These are phyloP conservation scores for Coemansia furcata DNA, from an alignment of 192 early-diverging fungal genomes.

Conservation along the genomic window DNA sequence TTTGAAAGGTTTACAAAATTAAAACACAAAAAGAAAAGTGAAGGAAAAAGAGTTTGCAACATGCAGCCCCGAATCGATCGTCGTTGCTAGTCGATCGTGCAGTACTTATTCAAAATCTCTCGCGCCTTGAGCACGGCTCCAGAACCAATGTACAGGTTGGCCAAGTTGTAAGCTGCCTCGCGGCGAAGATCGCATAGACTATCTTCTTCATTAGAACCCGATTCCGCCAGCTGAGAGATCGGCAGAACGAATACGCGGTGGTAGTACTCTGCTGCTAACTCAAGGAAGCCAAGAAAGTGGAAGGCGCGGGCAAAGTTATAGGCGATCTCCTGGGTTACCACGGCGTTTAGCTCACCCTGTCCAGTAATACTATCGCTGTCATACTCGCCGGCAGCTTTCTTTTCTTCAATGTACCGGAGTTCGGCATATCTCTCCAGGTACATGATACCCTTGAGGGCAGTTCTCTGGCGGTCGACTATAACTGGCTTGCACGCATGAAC, in stretches of 20 bases:
- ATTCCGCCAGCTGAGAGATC: constrained; percentile 28
- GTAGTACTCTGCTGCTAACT: constrained; percentile 88
- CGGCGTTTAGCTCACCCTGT: constrained; percentile 2
- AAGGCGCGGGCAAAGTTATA: constrained; percentile 91
- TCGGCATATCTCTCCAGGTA: constrained; percentile 48
- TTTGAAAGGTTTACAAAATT: not conserved
- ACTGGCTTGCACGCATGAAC: not conserved
- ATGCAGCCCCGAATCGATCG: not conserved
- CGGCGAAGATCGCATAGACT: constrained; percentile 52
- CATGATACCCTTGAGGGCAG: constrained; percentile 27
- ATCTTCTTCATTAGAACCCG: not conserved
- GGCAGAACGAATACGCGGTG: constrained; percentile 66
- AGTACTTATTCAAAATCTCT: constrained; percentile 70
- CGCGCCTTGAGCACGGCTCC: constrained; percentile 73
- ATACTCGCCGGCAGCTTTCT: constrained; percentile 11
- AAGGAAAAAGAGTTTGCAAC: not conserved
- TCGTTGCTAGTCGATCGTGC: constrained; percentile 57
- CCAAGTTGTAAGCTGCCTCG: constrained; percentile 93
- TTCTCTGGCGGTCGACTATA: not conserved
- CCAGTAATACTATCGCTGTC: not conserved
- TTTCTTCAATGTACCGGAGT: constrained; percentile 27
- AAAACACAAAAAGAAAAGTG: not conserved
- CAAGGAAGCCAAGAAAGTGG: constrained; percentile 80
- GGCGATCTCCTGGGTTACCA: constrained; percentile 54
- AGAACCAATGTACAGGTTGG: constrained; percentile 71